Conservation (phyloP, 202 grass and related monocot species). For the Zizania palustris region DNA sequence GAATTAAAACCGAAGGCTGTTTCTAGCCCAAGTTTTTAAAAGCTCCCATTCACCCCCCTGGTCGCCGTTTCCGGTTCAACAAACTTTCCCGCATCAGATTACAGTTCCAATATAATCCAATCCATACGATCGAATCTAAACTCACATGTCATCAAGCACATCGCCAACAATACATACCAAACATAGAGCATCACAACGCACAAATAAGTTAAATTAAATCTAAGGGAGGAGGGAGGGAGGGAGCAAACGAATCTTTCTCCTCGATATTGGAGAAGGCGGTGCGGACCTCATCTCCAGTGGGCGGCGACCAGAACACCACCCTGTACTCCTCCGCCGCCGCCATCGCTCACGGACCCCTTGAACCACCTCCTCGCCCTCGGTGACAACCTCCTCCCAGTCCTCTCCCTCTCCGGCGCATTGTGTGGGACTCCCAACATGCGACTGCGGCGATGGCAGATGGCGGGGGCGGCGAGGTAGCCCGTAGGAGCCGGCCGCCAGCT, state of each 20-base stretch:
- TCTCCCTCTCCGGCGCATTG: constrained; percentile 45
- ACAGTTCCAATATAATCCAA: constrained; percentile 28
- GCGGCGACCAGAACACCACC: constrained; percentile 59
- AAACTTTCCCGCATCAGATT: constrained; percentile 6
- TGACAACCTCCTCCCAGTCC: constrained; percentile 64
- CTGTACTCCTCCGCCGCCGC: constrained; percentile 37
- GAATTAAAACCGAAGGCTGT: too few relatives aligned
- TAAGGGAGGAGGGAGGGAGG: constrained; percentile 27
- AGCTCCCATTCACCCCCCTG: too few relatives aligned
- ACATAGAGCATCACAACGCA: not conserved
- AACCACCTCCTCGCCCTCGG: not conserved
- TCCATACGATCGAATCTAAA: constrained; percentile 6
- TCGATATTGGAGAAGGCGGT: constrained; percentile 66
- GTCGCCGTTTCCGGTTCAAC: too few relatives aligned
- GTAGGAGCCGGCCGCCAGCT: constrained; percentile 21
- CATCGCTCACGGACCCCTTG: not conserved
- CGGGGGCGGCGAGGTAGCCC: constrained; percentile 47
- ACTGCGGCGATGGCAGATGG: constrained; percentile 45
- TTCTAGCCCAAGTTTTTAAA: too few relatives aligned
- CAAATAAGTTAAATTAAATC: constrained; percentile 26
- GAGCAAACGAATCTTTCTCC: constrained; percentile 52
- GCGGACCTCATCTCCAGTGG: constrained; percentile 70
- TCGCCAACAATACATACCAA: not conserved
- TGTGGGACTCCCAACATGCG: constrained; percentile 45
- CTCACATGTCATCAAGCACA: not conserved